Base-by-base conservation (phyloP, 164 flowering plant species). In the Litsea cubeba region DNA sequence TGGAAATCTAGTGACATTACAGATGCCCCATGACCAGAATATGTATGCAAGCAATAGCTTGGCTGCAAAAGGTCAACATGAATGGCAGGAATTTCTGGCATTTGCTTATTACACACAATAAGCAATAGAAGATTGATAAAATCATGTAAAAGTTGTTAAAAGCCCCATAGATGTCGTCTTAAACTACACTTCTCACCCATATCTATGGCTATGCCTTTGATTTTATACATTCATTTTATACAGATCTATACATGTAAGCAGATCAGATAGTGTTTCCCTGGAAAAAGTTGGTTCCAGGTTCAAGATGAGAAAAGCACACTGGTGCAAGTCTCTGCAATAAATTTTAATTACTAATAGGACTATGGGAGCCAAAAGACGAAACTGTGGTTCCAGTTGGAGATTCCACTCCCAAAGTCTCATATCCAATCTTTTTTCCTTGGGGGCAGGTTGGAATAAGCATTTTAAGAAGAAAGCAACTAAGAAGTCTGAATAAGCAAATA, bases 1-100 rank as follows among this genome's bases (percentile, higher is more conserved):
- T 94, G 91, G 83, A 94, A 92, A 83, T 94, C 97, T 14, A 92
- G 85, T 70, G 98, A 92, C 92, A 89, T 88, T 50, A 94, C 79
- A 62, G 81, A 87, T 32, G 92, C 82, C 72, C 63, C 70, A 73
- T 93, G 97, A 62, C 91, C 93, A 18, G 87, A 76, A 79, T 81
- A 87, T 73, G 87, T 78, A 69, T 83, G 79, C 74, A 88, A 54
- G 65, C 81, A 82, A 76, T 76, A 88, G 79, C 75, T 86, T 46
- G 97, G 97, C 99, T 95, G 99, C 88, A 89, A 75, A 68, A 78
- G 65, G 54, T 32, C 22, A 22, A 54, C 17, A 20, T 54, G 20
- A 54, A 54, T 54, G 60, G n/a, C 60, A 15, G 26, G 46, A 17
- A 26, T 63, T 20, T 63, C 66, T 2, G 66, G 66, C 28, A 25